phyloP scores from a whole-genome alignment of 1,139 yeast genomes.

The Pneumocystis canis region DNA sequence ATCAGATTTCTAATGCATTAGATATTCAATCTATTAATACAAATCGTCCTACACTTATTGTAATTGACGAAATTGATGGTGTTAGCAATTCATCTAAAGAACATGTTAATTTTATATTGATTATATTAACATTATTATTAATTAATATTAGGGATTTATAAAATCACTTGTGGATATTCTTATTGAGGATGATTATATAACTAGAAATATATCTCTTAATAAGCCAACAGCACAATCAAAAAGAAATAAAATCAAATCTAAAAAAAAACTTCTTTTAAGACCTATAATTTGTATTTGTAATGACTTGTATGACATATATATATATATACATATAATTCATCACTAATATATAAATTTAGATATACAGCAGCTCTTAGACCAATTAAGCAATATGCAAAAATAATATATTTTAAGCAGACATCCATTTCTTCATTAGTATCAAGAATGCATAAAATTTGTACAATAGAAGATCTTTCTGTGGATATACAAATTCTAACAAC shows the following conservation, averaged over 20 bases:
- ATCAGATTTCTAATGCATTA: conserved; percentile 55
- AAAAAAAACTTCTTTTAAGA: conserved; percentile 38
- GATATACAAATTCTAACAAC: conserved; percentile 34
- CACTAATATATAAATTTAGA: neutral
- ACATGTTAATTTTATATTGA: neutral
- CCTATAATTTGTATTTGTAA: conserved; percentile 91
- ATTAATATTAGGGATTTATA: conserved; percentile 43
- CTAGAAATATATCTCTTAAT: conserved; percentile 14
- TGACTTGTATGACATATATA: conserved; percentile 39
- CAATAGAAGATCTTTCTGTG: conserved; percentile 31
- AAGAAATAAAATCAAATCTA: conserved; percentile 21
- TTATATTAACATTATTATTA: neutral
- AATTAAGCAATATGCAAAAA: conserved; percentile 57
- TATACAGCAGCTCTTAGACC: conserved; percentile 51
- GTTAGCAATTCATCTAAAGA: conserved; percentile 19
- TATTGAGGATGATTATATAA: conserved; percentile 42
- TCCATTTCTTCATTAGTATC: conserved; percentile 35
- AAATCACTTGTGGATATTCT: conserved; percentile 48
- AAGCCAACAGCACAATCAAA: conserved; percentile 17
- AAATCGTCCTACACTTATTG: conserved; percentile 60
- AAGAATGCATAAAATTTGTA: conserved; percentile 37
- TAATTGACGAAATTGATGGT: conserved; percentile 87
- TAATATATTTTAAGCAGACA: conserved; percentile 52
- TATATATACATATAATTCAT: neutral
- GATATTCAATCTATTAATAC: conserved; percentile 43